Evolutionary conservation across 371 early-diverging fungal species (phyloP), one percentile per base, ranked within the genome.

Genomic region (Mortierella sp.): DNA sequence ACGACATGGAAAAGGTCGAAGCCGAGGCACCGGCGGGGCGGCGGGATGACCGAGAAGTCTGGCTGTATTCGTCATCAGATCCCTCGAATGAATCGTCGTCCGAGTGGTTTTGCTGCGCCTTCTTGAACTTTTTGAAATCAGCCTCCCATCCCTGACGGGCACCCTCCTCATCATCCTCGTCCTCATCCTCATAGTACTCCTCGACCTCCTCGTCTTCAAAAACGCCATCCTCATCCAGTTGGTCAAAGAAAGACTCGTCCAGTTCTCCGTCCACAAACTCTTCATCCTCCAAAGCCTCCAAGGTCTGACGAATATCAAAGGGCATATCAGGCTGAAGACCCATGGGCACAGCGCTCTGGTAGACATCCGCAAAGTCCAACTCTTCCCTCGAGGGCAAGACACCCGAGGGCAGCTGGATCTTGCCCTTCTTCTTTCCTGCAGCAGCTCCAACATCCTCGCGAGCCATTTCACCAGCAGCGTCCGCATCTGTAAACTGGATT

Each of bases 281-380:
- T 14, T 97, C 98, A 83, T 98, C 98, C 32, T 97, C 97, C 78
- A 99, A 89, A 4, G 98, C 98, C 80, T 97, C 96, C 70, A 99
- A 81, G 0, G 94, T 94, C 89, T 98, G 97, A 76, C 97, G 94
- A 75, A 98, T 86, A 71, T 94, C 89, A 65, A 91, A 92, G 80
- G 95, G 94, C 95, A 96, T 95, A 70, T 93, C 93, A 4, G 95
- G 95, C 76, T 95, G 95, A 70, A 94, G 83, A n/a, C 96, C 96
- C 18, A 75, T 70, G 7, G 92, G 91, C 21, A 84, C 77, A 11
- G 90, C 90, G 38, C 86, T 89, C 78, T 87, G 83, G 29, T 82
- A 84, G 48, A 90, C 88, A 74, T 92, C 88, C 0, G 70, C 74
- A 46, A 83, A 85, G 27, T 83, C 83, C 85, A 94, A 88, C 79